A percentile compares a stretch with the other conserved stretches of the same genome.
Evolutionary conservation across 768 basidiomycete species (phyloP).

Genomic region (Calocera viscosa): DNA sequence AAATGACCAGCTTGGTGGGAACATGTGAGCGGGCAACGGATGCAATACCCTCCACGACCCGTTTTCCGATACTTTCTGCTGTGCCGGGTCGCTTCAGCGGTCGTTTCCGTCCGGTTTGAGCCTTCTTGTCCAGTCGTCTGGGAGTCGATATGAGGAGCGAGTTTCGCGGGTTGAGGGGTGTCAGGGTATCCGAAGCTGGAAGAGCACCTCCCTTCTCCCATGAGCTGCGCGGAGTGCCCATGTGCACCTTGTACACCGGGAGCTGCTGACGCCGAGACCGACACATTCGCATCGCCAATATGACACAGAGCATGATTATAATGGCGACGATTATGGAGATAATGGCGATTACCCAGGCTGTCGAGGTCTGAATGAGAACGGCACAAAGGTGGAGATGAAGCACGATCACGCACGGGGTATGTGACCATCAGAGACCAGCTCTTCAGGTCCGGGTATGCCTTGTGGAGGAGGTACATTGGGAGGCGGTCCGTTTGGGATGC

Average conservation of each 20-base stretch:
- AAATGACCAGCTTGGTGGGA: slow-evolving; percentile 1
- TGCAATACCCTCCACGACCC: background rate
- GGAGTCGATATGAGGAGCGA: background rate
- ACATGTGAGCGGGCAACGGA: background rate
- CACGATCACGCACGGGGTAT: background rate
- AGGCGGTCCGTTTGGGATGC: background rate
- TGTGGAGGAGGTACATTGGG: background rate
- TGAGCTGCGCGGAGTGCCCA: too few species aligned
- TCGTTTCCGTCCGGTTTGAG: background rate
- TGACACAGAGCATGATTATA: background rate
- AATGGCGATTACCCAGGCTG: background rate
- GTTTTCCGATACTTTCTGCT: background rate
- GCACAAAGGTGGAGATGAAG: background rate
- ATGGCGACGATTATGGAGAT: background rate
- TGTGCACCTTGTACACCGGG: background rate
- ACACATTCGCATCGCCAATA: background rate
- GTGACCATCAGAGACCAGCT: background rate
- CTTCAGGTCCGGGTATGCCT: background rate
- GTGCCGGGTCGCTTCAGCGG: background rate
- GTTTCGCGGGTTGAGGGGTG: background rate
- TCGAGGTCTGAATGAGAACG: background rate
- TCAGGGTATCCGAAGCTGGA: background rate
- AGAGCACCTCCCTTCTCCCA: background rate
- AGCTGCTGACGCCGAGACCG: background rate
- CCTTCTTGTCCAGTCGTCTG: background rate